These are phyloP conservation scores for Cytospora leucostoma DNA, from an alignment of 2,329 filamentous ascomycete genomes.

Conservation along the genomic window DNA sequence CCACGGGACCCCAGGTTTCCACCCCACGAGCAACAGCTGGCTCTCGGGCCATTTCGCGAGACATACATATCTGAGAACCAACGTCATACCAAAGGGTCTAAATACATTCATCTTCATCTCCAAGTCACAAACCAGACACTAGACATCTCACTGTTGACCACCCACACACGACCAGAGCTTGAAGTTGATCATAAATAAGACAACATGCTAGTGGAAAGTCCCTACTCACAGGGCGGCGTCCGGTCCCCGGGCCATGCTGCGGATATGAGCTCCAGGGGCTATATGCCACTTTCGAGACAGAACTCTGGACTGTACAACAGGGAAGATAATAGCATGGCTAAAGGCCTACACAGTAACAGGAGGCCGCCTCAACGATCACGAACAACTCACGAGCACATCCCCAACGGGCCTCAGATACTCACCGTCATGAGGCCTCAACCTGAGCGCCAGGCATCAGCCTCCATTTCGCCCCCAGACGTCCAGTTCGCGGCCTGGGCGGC, in stretches of 20 bases:
- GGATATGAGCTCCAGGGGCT: constrained; percentile 22
- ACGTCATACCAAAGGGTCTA: background rate
- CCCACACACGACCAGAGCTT: background rate
- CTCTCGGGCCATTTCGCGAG: constrained; percentile 11
- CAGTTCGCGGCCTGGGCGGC: background rate
- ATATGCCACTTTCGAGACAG: constrained; percentile 28
- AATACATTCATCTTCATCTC: background rate
- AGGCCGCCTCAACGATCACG: constrained; percentile 27
- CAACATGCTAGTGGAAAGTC: constrained; percentile 25
- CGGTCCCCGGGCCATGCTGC: constrained; percentile 16
- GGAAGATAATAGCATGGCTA: constrained; percentile 44
- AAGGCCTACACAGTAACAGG: constrained; percentile 36
- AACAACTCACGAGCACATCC: constrained; percentile 28
- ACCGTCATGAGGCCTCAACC: constrained; percentile 22
- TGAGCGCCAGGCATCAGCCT: constrained; percentile 15
- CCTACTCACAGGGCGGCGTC: constrained; percentile 18
- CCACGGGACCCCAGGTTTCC: constrained; percentile 19
- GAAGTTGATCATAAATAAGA: background rate
- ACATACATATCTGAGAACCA: background rate
- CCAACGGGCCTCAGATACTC: constrained; percentile 23
- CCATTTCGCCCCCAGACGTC: constrained; percentile 4
- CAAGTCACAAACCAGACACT: background rate
- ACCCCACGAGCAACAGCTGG: constrained; percentile 15
- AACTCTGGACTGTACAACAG: constrained; percentile 36
- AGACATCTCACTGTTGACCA: background rate